Conservation (phyloP, 2,329 filamentous ascomycete genomes). For the Aspergillus bombycis region DNA sequence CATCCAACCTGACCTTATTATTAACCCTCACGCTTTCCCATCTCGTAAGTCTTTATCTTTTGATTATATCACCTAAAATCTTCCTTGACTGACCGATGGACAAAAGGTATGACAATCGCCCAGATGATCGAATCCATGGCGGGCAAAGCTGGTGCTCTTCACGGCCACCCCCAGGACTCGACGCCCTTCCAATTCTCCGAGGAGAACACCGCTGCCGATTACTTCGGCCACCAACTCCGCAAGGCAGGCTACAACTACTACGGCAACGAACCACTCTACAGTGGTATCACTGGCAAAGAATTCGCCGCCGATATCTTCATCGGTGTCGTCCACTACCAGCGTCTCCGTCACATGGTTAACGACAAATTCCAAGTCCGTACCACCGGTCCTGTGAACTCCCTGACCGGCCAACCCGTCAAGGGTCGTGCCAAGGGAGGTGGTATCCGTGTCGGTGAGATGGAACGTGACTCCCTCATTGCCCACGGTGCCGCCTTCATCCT, state of each 20-base stretch:
- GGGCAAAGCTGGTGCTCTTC: conserved; percentile 89
- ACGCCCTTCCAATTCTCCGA: conserved; percentile 96
- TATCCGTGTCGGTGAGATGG: conserved; percentile 99
- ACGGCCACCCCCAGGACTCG: conserved; percentile 93
- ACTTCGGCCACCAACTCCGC: conserved; percentile 93
- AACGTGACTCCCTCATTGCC: conserved; percentile 90
- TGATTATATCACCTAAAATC: neutral
- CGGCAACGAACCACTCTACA: conserved; percentile 98
- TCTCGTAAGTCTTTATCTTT: conserved; percentile 63
- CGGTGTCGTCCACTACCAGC: conserved; percentile 96
- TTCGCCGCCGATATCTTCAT: conserved; percentile 94
- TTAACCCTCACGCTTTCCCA: conserved; percentile 98
- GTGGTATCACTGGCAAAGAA: conserved; percentile 92
- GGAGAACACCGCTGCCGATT: conserved; percentile 86
- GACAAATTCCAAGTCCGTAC: conserved; percentile 99
- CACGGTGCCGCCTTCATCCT: conserved; percentile 94
- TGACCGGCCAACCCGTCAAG: conserved; percentile 96
- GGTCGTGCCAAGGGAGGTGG: conserved; percentile 94
- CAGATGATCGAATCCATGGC: conserved; percentile 99
- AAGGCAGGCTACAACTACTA: conserved; percentile 97
- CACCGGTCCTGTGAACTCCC: conserved; percentile 84
- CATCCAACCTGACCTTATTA: conserved; percentile 96
- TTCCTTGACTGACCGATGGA: neutral
- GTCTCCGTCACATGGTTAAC: conserved; percentile 98
- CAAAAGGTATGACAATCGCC: conserved; percentile 83